Conservation (phyloP, 2,329 filamentous ascomycete species). For the Penicillium sp. region DNA sequence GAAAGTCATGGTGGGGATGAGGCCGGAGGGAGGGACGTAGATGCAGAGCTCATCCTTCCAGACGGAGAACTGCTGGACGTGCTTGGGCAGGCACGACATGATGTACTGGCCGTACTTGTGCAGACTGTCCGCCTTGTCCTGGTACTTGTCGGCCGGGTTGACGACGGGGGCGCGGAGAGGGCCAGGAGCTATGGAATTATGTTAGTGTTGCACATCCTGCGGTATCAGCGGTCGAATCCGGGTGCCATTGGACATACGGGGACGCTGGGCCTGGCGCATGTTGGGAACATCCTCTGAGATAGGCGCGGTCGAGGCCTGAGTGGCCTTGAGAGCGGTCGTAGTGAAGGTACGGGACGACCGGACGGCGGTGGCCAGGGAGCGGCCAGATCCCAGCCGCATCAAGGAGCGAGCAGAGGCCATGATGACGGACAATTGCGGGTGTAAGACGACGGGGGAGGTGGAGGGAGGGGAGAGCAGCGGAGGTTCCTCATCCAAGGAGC, state of each 20-base stretch:
- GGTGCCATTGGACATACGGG: conserved; percentile 39
- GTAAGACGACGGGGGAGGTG: conserved; percentile 15
- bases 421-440: conserved; percentile 27
- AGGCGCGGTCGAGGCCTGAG: conserved; percentile 45
- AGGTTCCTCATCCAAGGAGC: too few species aligned
- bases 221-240: conserved; percentile 16
- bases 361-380: conserved; percentile 32
- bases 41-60: conserved; percentile 99
- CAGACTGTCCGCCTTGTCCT: conserved; percentile 73
- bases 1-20: conserved; percentile 87
- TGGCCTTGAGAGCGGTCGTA: conserved; percentile 35
- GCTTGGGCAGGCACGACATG: conserved; percentile 93
- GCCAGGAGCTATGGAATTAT: too few species aligned
- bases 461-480: too few species aligned
- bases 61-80: conserved; percentile 96
- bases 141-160: conserved; percentile 88
- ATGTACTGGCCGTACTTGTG: conserved; percentile 95
- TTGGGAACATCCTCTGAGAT: conserved; percentile 60
- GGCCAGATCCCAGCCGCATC: conserved; percentile 37
- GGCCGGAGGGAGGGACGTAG: conserved; percentile 77
- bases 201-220: too few species aligned
- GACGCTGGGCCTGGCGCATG: conserved; percentile 53
- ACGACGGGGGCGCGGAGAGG: conserved; percentile 68
- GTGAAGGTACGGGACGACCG: conserved; percentile 32
- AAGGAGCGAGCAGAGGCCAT: conserved; percentile 41